Evolutionary conservation across 2,329 filamentous ascomycete genomes (phyloP).

Genomic region (Fusarium sp.): DNA sequence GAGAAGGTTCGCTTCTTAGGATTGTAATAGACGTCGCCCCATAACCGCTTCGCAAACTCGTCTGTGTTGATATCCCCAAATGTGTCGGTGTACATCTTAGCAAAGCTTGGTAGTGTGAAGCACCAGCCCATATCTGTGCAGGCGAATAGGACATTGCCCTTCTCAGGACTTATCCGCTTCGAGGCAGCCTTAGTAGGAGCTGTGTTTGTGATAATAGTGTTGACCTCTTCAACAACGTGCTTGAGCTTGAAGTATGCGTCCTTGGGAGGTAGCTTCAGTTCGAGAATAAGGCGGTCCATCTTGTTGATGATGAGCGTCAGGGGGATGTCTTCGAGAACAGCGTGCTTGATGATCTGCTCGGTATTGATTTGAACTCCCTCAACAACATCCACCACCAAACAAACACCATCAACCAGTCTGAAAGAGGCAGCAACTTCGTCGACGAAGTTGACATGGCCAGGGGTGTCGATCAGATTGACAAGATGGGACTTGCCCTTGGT

Average conservation of each 20-base stretch:
- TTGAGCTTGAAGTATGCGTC: conserved; percentile 99
- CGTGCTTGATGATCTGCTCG: conserved; percentile 97
- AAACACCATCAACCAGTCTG: conserved; percentile 90
- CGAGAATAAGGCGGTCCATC: conserved; percentile 94
- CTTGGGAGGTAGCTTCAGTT: conserved; percentile 92
- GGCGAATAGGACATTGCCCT: conserved; percentile 97
- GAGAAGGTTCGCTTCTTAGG: conserved; percentile 92
- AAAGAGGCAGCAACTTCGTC: conserved; percentile 94
- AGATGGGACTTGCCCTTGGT: conserved; percentile 96
- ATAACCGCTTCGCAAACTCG: conserved; percentile 88
- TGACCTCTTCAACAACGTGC: conserved; percentile 98
- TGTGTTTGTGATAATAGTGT: conserved; percentile 92
- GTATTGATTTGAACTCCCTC: conserved; percentile 99
- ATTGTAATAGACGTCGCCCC: conserved; percentile 98
- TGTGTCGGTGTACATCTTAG: conserved; percentile 94
- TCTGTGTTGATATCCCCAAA: conserved; percentile 85
- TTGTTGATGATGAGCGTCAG: conserved; percentile 96
- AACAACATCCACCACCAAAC: conserved; percentile 94
- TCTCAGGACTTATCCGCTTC: conserved; percentile 90
- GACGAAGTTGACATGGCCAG: conserved; percentile 98
- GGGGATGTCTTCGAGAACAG: conserved; percentile 89
- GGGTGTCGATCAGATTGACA: conserved; percentile 95
- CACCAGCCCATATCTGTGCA: conserved; percentile 97
- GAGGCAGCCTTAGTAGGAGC: conserved; percentile 85
- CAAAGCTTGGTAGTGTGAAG: conserved; percentile 94